Conservation (phyloP, 371 early-diverging fungal species). For the Circinella umbellata region DNA sequence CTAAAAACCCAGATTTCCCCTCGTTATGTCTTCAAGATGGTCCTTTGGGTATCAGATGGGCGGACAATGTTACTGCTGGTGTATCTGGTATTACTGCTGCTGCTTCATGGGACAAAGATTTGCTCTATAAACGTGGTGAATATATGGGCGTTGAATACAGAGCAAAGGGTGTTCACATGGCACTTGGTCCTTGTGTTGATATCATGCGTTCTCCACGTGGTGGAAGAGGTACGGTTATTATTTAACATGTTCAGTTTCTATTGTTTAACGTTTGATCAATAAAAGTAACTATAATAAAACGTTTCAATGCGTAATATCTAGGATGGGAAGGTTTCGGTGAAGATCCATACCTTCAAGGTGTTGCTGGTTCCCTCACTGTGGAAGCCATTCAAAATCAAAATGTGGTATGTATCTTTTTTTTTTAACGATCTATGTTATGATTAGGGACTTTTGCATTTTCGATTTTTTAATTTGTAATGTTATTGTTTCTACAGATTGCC, state of each 20-base stretch:
- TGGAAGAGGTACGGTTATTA: neutral
- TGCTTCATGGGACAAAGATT: constrained; percentile 53
- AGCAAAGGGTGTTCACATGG: constrained; percentile 53
- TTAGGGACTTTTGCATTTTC: no score
- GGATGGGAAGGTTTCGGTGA: constrained; percentile 67
- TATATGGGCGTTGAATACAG: constrained; percentile 62
- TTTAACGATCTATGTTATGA: no score
- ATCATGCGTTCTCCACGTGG: constrained; percentile 28
- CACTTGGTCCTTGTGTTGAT: constrained; percentile 46
- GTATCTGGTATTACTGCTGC: constrained; percentile 61
- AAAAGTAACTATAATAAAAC: neutral
- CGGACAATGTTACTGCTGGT: constrained; percentile 48
- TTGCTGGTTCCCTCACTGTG: constrained; percentile 35
- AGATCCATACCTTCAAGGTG: constrained; percentile 61
- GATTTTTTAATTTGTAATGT: no score
- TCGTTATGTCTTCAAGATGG: constrained; percentile 61
- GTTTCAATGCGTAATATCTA: neutral
- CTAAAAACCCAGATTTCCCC: constrained; percentile 51
- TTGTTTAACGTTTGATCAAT: neutral
- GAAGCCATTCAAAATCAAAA: constrained; percentile 43
- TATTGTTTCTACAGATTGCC: constrained; percentile 33
- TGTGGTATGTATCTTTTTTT: constrained; percentile 32
- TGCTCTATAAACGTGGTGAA: constrained; percentile 50
- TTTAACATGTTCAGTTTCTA: neutral
- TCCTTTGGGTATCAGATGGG: constrained; percentile 58